Percentiles rank a stretch among this genome's conserved stretches.
Evolutionary conservation across 192 early-diverging fungal species (phyloP).

Genomic region (Haplosporangium gracile): DNA sequence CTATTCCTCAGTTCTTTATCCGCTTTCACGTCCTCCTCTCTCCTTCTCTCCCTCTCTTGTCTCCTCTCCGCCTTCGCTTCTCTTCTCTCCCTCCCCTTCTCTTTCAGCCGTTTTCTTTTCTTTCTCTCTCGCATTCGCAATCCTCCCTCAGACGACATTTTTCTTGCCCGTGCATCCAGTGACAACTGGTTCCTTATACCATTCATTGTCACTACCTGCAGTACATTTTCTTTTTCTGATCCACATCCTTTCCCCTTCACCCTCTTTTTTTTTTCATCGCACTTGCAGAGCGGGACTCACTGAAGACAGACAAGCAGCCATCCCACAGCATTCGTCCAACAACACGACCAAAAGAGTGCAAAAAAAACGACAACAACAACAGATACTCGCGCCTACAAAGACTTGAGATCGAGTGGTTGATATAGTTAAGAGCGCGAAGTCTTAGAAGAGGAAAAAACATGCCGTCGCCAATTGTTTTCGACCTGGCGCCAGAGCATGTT

Average conservation of each 20-base stretch:
- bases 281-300: background rate
- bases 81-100: background rate
- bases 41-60: background rate
- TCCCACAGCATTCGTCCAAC: background rate
- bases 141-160: background rate
- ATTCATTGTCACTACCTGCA: background rate
- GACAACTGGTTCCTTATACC: background rate
- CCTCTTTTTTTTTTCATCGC: background rate
- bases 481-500: slow-evolving; percentile 46
- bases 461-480: slow-evolving; percentile 29
- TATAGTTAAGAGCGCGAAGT: background rate
- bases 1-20: background rate
- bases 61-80: background rate
- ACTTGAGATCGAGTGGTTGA: background rate
- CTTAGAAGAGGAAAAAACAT: background rate
- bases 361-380: background rate
- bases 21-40: background rate
- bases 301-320: background rate
- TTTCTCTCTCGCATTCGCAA: background rate
- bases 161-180: background rate
- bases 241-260: background rate
- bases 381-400: background rate
- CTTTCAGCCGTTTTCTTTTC: background rate
- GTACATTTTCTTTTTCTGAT: background rate
- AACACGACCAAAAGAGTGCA: background rate